These are phyloP conservation scores for Luffa aegyptiaca DNA, from an alignment of 306 rosid genomes.

Conservation along the genomic window DNA sequence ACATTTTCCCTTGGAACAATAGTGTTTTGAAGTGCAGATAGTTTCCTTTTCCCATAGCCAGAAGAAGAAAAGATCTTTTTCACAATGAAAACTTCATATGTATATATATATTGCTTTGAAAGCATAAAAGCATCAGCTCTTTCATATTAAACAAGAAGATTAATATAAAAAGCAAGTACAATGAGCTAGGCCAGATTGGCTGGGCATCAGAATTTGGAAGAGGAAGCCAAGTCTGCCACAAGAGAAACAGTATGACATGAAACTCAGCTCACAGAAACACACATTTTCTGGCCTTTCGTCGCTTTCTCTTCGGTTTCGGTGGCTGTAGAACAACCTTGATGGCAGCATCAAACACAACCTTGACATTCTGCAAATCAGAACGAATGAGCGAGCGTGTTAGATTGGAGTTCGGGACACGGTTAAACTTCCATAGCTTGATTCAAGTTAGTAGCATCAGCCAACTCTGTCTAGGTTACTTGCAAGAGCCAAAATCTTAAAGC, in stretches of 20 bases:
- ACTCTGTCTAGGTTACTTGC: neutral
- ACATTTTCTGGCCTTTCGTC: constrained; percentile 29
- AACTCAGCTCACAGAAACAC: constrained; percentile 20
- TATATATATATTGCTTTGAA: neutral
- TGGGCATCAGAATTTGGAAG: neutral
- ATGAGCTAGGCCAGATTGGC: neutral
- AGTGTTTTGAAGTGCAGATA: neutral
- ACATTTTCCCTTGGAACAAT: neutral
- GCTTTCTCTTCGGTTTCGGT: constrained; percentile 34
- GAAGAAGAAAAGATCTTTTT: neutral
- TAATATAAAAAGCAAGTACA: neutral
- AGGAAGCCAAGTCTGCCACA: constrained; percentile 3
- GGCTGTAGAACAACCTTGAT: constrained; percentile 57
- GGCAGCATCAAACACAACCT: constrained; percentile 59
- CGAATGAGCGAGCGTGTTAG: neutral
- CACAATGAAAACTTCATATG: neutral
- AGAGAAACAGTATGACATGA: neutral
- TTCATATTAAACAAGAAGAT: constrained; percentile 4
- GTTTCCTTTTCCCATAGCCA: neutral
- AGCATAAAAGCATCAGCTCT: neutral
- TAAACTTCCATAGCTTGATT: neutral
- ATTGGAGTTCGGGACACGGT: neutral
- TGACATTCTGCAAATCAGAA: constrained; percentile 32
- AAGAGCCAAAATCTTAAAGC: neutral
- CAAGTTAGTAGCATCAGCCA: neutral